A percentile compares a stretch with the other conserved stretches of the same genome.
Conservation (phyloP, 805 yeast species). For the Yamadazyma sp. region DNA sequence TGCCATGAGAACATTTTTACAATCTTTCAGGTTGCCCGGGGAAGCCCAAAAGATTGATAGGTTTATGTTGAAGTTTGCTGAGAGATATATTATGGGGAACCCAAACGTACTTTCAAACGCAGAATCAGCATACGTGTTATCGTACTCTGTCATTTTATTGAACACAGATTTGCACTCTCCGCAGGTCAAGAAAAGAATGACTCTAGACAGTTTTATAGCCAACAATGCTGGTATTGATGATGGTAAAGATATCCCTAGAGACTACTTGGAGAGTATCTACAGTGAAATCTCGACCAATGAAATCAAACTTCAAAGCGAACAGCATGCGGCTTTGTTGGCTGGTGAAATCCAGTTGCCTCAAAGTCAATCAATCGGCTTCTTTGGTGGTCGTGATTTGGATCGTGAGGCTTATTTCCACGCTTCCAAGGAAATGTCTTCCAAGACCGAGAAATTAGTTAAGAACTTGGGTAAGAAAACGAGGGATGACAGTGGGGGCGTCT, state of each 20-base stretch:
- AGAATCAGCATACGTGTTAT: constrained; percentile 88
- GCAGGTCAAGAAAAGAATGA: constrained; percentile 84
- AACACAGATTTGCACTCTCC: constrained; percentile 93
- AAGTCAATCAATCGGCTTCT: constrained; percentile 50
- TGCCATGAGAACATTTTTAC: constrained; percentile 81
- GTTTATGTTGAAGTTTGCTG: constrained; percentile 95
- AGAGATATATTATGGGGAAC: constrained; percentile 83
- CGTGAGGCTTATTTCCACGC: constrained; percentile 91
- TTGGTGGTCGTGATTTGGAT: constrained; percentile 65
- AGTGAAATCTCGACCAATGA: constrained; percentile 81
- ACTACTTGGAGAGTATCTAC: constrained; percentile 65
- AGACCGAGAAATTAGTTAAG: constrained; percentile 82
- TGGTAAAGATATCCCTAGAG: constrained; percentile 78
- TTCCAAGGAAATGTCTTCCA: constrained; percentile 84
- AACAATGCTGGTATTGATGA: constrained; percentile 94
- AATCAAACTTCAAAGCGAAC: constrained; percentile 89
- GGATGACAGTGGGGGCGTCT: constrained; percentile 46
- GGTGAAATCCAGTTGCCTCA: constrained; percentile 47
- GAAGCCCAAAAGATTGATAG: constrained; percentile 98
- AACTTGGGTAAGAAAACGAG: constrained; percentile 53
- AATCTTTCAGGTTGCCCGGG: constrained; percentile 91
- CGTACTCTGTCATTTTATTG: constrained; percentile 88
- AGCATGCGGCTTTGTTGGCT: constrained; percentile 82
- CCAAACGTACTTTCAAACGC: constrained; percentile 88
- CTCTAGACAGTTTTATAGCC: constrained; percentile 77